phyloP scores from a whole-genome alignment of 73 alveolate species.

The Symbiodinium pilosum region DNA sequence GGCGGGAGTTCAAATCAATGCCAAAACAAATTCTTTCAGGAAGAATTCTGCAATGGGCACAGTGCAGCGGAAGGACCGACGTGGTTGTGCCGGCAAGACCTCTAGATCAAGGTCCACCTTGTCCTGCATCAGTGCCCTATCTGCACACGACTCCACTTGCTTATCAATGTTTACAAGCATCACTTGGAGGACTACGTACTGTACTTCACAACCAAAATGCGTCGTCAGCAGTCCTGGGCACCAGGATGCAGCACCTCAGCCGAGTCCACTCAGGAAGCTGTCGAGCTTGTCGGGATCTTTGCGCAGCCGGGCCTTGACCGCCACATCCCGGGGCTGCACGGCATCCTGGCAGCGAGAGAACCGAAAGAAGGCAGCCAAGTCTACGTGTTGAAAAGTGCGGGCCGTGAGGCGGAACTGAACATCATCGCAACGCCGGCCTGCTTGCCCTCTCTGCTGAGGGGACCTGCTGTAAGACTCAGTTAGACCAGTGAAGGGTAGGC shows the following conservation, averaged over 20 bases:
- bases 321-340: slow-evolving; percentile 31
- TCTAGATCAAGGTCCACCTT: slow-evolving; percentile 62
- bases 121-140: slow-evolving; percentile 20
- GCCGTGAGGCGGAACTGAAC: too few relatives aligned
- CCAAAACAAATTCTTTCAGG: too few relatives aligned
- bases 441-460: slow-evolving; percentile 41
- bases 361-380: too few relatives aligned
- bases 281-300: not conserved
- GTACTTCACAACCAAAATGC: too few relatives aligned
- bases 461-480: not conserved
- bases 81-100: slow-evolving; percentile 7
- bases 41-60: too few relatives aligned
- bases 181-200: too few relatives aligned
- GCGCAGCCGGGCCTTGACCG: slow-evolving; percentile 36
- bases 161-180: too few relatives aligned
- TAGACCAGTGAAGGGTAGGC: too few relatives aligned
- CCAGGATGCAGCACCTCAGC: slow-evolving; percentile 62
- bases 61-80: too few relatives aligned
- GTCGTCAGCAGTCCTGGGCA: slow-evolving; percentile 36
- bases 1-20: too few relatives aligned
- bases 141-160: not conserved
- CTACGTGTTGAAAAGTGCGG: not conserved
- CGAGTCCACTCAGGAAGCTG: not conserved
- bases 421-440: slow-evolving; percentile 10
- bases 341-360: too few relatives aligned